Evolutionary conservation across 352 stramenopile genomes (phyloP), one percentile per base, ranked within the genome.

Genomic region (Plasmopara halstedii): DNA sequence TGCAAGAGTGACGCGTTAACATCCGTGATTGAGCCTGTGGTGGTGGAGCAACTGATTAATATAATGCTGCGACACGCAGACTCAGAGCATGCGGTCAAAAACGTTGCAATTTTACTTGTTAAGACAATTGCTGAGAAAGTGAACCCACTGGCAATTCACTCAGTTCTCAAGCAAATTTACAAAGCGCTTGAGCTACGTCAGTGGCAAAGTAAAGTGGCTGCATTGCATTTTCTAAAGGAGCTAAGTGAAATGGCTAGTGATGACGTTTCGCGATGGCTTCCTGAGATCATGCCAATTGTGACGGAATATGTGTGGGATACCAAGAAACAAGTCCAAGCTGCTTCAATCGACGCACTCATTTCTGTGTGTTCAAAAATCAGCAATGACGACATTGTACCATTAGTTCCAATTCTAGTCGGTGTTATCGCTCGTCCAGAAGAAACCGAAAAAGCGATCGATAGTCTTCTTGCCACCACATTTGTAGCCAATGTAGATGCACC

Each of bases 251-350:
- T 58, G 22, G 74, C 82, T 7, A 70, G 80, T 2, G 50, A 65
- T 21, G 80, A 95, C 42, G 77, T 94, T 9, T 81, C 73, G 17
- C 68, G 70, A 23, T 73, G 90, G 40, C 63, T 97, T 22, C 86
- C 88, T 3, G 86, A 92, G 53, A 77, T 97, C 50, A 93, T 97
- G 53, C 91, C 91, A 0, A 74, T 79, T 14, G 64, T 97, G 0
- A 93, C 77, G 1, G 63, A 80, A 13, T 82, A 95, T 67, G 86
- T 97, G 15, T 97, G 86, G 85, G 91, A 97, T 66, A 97, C 91
- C 14, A 97, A 97, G 64, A 80, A 86, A 27, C 85, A 97, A 66
- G 91, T 97, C 4, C 87, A 90, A 42, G 83, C 88, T 32, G 75
- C 79, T 5, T 73, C 88, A 22, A 64, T 80, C 9, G 54, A 65